These are phyloP conservation scores for Ogataea minuta DNA, from an alignment of 805 yeast genomes.

Conservation along the genomic window DNA sequence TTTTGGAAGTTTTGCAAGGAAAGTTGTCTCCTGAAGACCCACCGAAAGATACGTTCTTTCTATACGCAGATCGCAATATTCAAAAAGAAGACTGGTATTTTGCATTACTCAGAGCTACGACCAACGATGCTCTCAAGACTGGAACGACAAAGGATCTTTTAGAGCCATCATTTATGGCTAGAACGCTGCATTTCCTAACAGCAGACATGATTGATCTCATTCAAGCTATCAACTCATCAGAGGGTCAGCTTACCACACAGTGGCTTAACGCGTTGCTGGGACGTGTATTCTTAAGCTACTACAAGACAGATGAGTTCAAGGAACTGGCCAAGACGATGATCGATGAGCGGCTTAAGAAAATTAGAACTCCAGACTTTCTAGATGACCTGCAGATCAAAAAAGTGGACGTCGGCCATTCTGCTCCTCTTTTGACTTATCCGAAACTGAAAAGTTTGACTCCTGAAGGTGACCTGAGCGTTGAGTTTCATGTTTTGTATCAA, in stretches of 20 bases:
- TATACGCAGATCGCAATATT: slow-evolving; percentile 73
- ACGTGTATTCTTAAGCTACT: slow-evolving; percentile 72
- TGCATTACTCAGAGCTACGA: slow-evolving; percentile 75
- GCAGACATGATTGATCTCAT: slow-evolving; percentile 70
- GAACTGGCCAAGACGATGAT: slow-evolving; percentile 56
- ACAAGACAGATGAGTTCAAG: slow-evolving; percentile 67
- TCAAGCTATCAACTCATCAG: slow-evolving; percentile 75
- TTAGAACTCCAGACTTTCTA: slow-evolving; percentile 82
- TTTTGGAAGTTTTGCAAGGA: slow-evolving; percentile 42
- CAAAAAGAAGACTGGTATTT: slow-evolving; percentile 95
- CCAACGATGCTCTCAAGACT: slow-evolving; percentile 33
- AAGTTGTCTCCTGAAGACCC: slow-evolving; percentile 29
- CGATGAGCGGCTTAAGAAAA: slow-evolving; percentile 69
- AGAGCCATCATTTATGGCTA: slow-evolving; percentile 66
- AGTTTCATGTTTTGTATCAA: slow-evolving; percentile 60
- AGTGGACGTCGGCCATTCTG: slow-evolving; percentile 72
- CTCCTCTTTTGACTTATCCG: slow-evolving; percentile 79
- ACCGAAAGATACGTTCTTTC: slow-evolving; percentile 46
- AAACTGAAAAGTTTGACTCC: slow-evolving; percentile 66
- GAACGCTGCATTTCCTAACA: slow-evolving; percentile 69
- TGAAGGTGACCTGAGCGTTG: slow-evolving; percentile 70
- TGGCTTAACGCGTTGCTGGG: slow-evolving; percentile 93
- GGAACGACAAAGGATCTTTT: slow-evolving; percentile 32
- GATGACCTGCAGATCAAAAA: slow-evolving; percentile 76
- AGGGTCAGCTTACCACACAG: slow-evolving; percentile 76